Base-by-base conservation (phyloP, 257 asterid genomes). In the Rehmannia glutinosa region DNA sequence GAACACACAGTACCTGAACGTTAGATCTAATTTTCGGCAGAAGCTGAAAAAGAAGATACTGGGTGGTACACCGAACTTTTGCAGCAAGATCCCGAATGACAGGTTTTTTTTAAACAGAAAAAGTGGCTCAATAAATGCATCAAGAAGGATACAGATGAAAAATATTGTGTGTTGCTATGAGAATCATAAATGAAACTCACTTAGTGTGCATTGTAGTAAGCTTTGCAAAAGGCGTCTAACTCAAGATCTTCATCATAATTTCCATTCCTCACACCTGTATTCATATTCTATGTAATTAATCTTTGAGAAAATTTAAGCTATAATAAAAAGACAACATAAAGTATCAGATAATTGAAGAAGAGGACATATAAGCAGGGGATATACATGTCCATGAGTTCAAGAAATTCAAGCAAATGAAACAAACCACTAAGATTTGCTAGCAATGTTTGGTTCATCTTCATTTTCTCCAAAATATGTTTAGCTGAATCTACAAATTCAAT, bases 331-430 rank as follows among this genome's bases (percentile, higher is more conserved):
- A 68, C 36, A 49, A 24, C 66, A 62, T 45, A 12, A 46, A 59
- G 33, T 32, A 68, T 38, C 38, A 64, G 61, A 64, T 52, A 60
- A 64, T 39, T 52, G 17, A 56, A 23, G 66, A 64, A 46, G 68
- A 3, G 15, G 20, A 51, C 12, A 52, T 49, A 58, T 24, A 27
- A 46, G 78, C 41, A 51, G 11, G 47, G 70, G 66, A 77, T 84
- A 38, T 86, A 94, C 97, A 97, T 94, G 79, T 91, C 97, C 99
- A 94, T 94, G 74, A 94, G 97, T 77, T 94, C 97, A 76, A 97
- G 99, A 74, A 91, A 88, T 89, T 94, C 99, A 61, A 94, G 99
- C 82, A 94, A 83, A 80, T 94, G 97, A 73, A 94, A 97, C 82
- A 94, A 81, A 64, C 97, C 84, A 80, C 97, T 88, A 66, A 87